Conservation (phyloP, 176 grass and related monocot genomes). For the Avena eriantha region DNA sequence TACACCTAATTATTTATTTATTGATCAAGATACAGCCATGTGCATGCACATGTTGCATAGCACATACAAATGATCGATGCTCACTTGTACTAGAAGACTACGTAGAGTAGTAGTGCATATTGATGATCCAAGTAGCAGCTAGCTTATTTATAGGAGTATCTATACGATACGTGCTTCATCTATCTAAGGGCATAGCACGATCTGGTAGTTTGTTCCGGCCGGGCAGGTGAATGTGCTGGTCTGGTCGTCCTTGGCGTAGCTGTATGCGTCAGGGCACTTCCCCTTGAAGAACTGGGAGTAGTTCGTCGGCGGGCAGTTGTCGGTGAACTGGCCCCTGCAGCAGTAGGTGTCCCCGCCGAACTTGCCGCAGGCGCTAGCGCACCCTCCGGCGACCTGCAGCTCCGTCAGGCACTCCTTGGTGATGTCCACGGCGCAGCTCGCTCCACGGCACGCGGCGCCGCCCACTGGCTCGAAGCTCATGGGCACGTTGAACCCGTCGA, state of each 20-base stretch:
- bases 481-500: conserved; percentile 62
- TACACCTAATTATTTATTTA: background rate
- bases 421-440: conserved; percentile 47
- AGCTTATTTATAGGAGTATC: no score
- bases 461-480: conserved; percentile 51
- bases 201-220: conserved; percentile 40
- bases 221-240: conserved; percentile 56
- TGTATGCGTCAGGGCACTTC: conserved; percentile 54
- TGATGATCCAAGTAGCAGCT: no score
- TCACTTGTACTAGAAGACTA: no score
- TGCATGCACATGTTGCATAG: no score
- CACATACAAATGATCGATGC: no score
- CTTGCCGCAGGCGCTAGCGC: conserved; percentile 58
- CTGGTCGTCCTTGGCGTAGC: conserved; percentile 54
- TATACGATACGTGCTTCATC: background rate
- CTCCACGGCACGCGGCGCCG: background rate
- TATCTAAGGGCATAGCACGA: conserved; percentile 53
- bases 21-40: background rate
- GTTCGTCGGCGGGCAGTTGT: conserved; percentile 36
- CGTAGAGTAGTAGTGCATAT: no score
- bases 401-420: conserved; percentile 35
- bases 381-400: conserved; percentile 51
- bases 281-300: conserved; percentile 61
- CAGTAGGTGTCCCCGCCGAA: conserved; percentile 58
- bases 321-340: conserved; percentile 31